Conservation (phyloP, 2,329 filamentous ascomycete genomes). For the Lecanosticta acicola region DNA sequence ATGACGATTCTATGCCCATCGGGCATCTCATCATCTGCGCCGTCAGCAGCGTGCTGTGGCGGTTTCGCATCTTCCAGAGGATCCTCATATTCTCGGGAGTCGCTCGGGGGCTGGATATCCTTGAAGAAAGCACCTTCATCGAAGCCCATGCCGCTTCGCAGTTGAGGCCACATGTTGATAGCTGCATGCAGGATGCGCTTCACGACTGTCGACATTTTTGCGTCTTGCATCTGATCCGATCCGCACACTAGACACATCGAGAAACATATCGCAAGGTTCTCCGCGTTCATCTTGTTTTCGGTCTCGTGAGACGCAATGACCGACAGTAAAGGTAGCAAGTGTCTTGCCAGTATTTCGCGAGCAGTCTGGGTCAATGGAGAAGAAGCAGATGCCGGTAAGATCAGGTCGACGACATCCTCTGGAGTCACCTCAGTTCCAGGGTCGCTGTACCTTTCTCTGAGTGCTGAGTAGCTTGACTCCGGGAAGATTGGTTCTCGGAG, state of each 20-base stretch:
- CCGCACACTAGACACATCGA: slow-evolving; percentile 49
- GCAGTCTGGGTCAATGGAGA: slow-evolving; percentile 43
- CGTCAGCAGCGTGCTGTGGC: slow-evolving; percentile 13
- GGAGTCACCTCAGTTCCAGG: slow-evolving; percentile 36
- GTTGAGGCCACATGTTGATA: slow-evolving; percentile 42
- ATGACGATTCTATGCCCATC: slow-evolving; percentile 41
- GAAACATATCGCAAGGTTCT: slow-evolving; percentile 52
- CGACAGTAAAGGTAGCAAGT: slow-evolving; percentile 49
- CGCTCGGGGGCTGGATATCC: slow-evolving; percentile 38
- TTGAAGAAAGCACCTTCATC: slow-evolving; percentile 34
- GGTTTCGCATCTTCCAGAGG: slow-evolving; percentile 34
- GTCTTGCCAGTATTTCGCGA: slow-evolving; percentile 45
- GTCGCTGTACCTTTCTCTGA: slow-evolving; percentile 40
- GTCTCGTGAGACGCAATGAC: slow-evolving; percentile 41
- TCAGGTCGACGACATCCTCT: slow-evolving; percentile 41
- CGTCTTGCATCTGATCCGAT: slow-evolving; percentile 51
- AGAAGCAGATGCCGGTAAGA: slow-evolving; percentile 43
- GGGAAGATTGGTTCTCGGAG: slow-evolving; percentile 50
- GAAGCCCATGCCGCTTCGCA: slow-evolving; percentile 40
- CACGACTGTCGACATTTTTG: slow-evolving; percentile 49
- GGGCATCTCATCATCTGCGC: slow-evolving; percentile 19
- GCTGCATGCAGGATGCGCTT: slow-evolving; percentile 45
- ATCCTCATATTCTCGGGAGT: slow-evolving; percentile 45
- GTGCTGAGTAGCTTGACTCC: slow-evolving; percentile 42
- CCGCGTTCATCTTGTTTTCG: slow-evolving; percentile 52